Evolutionary conservation across 306 rosid species (phyloP), one percentile per base, ranked within the genome.

Genomic region (Mimosa pudica): DNA sequence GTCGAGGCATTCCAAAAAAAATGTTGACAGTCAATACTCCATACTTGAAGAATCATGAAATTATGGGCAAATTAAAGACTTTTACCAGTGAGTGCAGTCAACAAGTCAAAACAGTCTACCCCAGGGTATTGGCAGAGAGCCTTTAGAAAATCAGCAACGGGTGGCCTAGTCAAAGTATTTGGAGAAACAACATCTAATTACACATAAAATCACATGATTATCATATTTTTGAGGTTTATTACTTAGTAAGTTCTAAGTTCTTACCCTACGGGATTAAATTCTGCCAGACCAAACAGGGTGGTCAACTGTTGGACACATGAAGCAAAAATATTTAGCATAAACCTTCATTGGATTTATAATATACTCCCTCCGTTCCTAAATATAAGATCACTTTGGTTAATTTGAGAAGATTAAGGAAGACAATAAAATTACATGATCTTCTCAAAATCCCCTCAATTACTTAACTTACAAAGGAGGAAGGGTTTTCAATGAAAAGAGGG

Each of bases 181-280:
- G n/a, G 11, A n/a, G 8, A 68, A 70, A 73, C 8, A 71, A 10
- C 74, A 70, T 79, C 76, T 4, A 42, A n/a, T 81, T 68, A n/a
- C 14, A 12, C 61, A 2, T 18, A 60, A 4, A 66, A 45, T 24
- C 51, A 55, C 51, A 55, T 48, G 71, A 64, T 64, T 42, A 1
- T 24, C 3, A 5, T 55, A 52, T 5, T 9, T 42, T 42, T 67
- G 4, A 24, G 16, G n/a, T 62, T 62, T 4, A 5, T 32, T 6
- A 12, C 42, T 11, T 12, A 24, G 18, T 62, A n/a, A 44, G 42
- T 48, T 46, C 14, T 61, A 33, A 68, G 61, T 57, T 38, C 89
- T 83, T 85, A 91, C 97, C 88, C 90, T 74, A 77, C 84, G 42
- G 93, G 99, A 79, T 89, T 73, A 80, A 95, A 95, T 80, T 95